Conservation (phyloP, 169 alveolate species). For the Pseudocohnilembus persalinus region DNA sequence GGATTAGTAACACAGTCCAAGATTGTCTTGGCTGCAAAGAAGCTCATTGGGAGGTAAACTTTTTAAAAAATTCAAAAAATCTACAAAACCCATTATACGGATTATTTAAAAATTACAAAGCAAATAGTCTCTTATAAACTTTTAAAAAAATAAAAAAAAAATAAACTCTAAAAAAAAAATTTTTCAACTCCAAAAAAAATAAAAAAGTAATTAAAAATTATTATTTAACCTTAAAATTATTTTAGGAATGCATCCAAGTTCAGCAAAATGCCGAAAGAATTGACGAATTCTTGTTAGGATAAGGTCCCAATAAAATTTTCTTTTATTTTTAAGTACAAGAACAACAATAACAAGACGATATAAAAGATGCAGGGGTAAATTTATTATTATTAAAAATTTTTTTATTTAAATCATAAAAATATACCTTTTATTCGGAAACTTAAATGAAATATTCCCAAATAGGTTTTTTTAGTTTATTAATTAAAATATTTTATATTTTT, state of each 20-base stretch:
- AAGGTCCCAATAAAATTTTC: slow-evolving; percentile 38
- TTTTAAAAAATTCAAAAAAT: no score
- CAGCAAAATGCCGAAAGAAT: slow-evolving; percentile 20
- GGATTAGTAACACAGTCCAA: neutral
- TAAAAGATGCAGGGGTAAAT: slow-evolving; percentile 29
- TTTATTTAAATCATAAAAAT: no score
- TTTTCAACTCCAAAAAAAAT: neutral
- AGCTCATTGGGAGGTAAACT: neutral
- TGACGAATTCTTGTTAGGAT: slow-evolving; percentile 19
- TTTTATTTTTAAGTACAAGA: slow-evolving; percentile 36
- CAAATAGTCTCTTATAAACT: neutral
- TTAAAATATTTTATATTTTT: no score
- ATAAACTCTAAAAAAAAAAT: neutral
- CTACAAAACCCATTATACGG: no score
- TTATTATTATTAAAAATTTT: no score
- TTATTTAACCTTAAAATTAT: neutral
- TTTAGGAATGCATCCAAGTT: slow-evolving; percentile 13
- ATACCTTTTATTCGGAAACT: neutral
- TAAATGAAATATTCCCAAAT: no score
- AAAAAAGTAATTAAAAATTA: neutral
- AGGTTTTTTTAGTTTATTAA: slow-evolving; percentile 6
- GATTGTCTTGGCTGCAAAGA: neutral
- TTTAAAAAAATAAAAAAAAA: neutral
- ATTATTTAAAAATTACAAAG: no score
- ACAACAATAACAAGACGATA: slow-evolving; percentile 28